Evolutionary conservation across 345 rosid genomes (phyloP).

Genomic region (Salix exigua): DNA sequence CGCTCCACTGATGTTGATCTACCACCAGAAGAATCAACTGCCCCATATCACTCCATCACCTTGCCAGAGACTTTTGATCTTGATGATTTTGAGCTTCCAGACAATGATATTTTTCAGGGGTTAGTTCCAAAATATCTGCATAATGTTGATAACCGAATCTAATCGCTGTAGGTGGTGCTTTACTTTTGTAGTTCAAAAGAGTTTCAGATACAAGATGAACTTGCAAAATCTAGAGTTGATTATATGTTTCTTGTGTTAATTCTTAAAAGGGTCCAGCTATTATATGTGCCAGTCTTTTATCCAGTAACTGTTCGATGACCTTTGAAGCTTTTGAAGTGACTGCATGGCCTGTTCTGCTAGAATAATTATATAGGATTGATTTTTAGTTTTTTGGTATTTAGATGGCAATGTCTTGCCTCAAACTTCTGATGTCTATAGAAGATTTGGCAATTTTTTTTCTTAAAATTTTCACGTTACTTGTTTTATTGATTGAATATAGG

Average conservation of each 20-base stretch:
- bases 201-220: background rate
- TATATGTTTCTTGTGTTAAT: background rate
- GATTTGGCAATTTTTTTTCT: background rate
- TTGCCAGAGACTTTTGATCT: conserved; percentile 99
- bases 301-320: background rate
- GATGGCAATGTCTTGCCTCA: background rate
- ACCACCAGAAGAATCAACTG: conserved; percentile 97
- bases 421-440: background rate
- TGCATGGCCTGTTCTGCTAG: background rate
- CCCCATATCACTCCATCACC: conserved; percentile 97
- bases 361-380: background rate
- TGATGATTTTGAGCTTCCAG: conserved; percentile 99
- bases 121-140: conserved; percentile 37
- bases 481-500: background rate
- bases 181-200: background rate
- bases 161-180: background rate
- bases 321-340: background rate
- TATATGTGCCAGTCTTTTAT: background rate
- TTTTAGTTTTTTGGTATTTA: background rate
- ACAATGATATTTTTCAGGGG: conserved; percentile 90
- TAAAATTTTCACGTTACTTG: background rate
- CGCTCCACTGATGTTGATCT: conserved; percentile 97
- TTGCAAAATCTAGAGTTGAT: background rate
- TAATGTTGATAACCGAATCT: background rate
- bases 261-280: background rate